A percentile compares a stretch with the other conserved stretches of the same genome.
Evolutionary conservation across 148 eudicot species (phyloP).

Genomic region (Amaranthus palmeri): DNA sequence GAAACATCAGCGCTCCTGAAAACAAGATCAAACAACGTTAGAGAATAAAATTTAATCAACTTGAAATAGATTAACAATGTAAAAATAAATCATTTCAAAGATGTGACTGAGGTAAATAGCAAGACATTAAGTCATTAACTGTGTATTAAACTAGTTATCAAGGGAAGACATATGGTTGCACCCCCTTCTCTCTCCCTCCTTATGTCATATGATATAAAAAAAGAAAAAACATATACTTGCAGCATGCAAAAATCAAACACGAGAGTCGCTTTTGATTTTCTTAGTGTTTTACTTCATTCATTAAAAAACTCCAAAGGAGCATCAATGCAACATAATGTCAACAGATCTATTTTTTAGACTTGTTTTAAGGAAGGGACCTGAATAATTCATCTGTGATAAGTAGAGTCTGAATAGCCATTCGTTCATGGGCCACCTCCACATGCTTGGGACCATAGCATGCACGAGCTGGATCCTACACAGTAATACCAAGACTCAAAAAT

Average conservation of each 20-base stretch:
- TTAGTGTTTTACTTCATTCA: no score
- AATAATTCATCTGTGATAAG: slow-evolving; percentile 90
- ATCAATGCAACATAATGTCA: neutral
- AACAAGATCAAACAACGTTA: neutral
- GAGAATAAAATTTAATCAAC: neutral
- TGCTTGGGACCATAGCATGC: slow-evolving; percentile 99
- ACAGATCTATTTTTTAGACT: neutral
- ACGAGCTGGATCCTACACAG: slow-evolving; percentile 71
- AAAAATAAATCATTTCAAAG: no score
- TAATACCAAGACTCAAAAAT: neutral
- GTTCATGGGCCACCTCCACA: slow-evolving; percentile 94
- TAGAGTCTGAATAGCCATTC: slow-evolving; percentile 94
- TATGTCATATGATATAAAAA: no score
- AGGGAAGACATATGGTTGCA: no score
- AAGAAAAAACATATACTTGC: neutral
- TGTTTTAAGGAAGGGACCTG: slow-evolving; percentile 39
- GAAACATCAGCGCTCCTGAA: slow-evolving; percentile 74
- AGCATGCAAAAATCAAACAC: neutral
- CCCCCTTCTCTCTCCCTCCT: no score
- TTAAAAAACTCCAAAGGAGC: no score
- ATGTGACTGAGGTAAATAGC: no score
- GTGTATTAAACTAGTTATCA: no score
- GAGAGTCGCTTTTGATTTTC: no score
- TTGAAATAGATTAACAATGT: no score
- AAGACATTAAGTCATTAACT: no score